phyloP scores from a whole-genome alignment of 495 filamentous ascomycete species.

The Aspergillus nanangensis region DNA sequence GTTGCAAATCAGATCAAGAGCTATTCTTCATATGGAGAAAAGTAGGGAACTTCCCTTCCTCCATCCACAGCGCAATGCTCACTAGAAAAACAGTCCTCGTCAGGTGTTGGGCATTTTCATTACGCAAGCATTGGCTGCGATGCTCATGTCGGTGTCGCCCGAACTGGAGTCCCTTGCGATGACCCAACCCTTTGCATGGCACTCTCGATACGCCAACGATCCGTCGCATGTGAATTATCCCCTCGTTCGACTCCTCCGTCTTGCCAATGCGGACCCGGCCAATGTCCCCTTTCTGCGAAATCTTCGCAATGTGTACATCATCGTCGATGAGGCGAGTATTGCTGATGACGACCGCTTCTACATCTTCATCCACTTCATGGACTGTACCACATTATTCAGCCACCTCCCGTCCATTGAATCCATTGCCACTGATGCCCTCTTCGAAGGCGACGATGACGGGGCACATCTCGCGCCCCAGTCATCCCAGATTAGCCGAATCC shows the following conservation, averaged over 20 bases:
- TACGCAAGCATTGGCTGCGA: constrained; percentile 18
- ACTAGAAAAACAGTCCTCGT: neutral
- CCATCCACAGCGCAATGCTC: too few relatives aligned
- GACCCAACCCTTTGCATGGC: constrained; percentile 4
- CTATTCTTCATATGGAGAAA: too few relatives aligned
- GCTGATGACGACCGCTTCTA: constrained; percentile 15
- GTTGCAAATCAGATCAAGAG: too few relatives aligned
- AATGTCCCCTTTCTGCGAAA: constrained; percentile 20
- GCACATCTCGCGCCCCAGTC: too few relatives aligned
- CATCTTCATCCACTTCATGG: constrained; percentile 6
- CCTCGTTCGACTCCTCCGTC: constrained; percentile 13
- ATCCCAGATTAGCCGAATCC: too few relatives aligned
- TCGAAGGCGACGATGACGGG: too few relatives aligned
- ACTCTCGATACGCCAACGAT: neutral
- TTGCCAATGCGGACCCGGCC: constrained; percentile 6
- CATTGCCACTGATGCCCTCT: too few relatives aligned
- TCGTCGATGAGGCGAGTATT: constrained; percentile 1
- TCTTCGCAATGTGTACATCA: constrained; percentile 18
- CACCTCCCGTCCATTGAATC: too few relatives aligned
- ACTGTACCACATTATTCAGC: neutral
- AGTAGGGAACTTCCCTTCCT: neutral
- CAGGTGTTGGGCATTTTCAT: constrained; percentile 4
- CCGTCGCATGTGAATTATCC: constrained; percentile 2
- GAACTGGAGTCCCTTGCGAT: constrained; percentile 17
- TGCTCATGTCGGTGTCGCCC: constrained; percentile 24